Evolutionary conservation across 2,329 filamentous ascomycete species (phyloP).

Genomic region (Arthrobotrys megalospora): DNA sequence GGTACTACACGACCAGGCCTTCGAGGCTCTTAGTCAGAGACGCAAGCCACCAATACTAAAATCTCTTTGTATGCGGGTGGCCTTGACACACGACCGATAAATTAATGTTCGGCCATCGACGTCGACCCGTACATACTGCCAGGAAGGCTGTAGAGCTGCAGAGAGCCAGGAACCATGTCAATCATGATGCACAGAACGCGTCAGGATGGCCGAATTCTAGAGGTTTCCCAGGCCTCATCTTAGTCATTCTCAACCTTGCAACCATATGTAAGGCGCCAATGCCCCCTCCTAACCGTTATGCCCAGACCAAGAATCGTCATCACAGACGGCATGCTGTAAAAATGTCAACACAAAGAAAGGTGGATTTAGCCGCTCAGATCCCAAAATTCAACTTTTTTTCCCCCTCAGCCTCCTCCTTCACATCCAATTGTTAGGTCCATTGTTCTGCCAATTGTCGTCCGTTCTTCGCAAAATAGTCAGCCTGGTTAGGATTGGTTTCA

Average conservation of each 20-base stretch:
- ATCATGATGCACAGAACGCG: not conserved
- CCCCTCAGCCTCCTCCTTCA: not conserved
- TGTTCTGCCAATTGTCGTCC: not conserved
- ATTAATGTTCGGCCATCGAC: not conserved
- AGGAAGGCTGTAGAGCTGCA: not conserved
- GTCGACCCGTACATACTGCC: not conserved
- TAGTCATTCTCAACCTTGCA: not conserved
- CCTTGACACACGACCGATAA: not conserved
- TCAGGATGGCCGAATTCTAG: not conserved
- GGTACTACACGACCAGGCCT: not conserved
- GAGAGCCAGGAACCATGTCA: not conserved
- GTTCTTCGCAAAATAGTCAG: not conserved
- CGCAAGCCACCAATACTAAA: not conserved
- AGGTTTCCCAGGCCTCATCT: not conserved
- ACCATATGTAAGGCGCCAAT: not conserved
- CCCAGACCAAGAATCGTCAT: not conserved
- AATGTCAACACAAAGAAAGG: no score
- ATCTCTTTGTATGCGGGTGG: not conserved
- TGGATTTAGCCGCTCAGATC: not conserved
- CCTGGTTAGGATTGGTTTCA: conserved; percentile 14
- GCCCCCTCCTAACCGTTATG: not conserved
- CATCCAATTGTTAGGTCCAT: not conserved
- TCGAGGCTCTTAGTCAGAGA: not conserved
- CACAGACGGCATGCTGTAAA: not conserved
- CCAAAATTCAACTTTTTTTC: conserved; percentile 4